Evolutionary conservation across 1,139 yeast genomes (phyloP).

Genomic region (Suhomyces anneliseae): DNA sequence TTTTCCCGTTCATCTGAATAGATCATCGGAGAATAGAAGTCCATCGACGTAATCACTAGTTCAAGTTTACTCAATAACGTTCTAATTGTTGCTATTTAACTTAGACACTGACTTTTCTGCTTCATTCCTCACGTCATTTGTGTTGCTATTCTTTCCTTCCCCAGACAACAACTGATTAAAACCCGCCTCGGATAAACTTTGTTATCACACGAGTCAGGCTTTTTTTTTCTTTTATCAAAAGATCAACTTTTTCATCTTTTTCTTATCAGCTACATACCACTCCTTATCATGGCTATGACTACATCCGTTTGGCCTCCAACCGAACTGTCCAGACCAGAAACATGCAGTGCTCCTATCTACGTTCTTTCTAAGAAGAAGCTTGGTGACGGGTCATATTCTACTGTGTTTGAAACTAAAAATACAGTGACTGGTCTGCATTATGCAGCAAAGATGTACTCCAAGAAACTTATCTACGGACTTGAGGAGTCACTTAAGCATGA

Average conservation of each 20-base stretch:
- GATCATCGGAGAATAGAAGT: background rate
- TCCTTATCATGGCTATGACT: too few species aligned
- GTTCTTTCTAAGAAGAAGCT: conserved; percentile 29
- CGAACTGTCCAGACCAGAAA: conserved; percentile 13
- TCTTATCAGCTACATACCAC: too few species aligned
- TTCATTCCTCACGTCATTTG: too few species aligned
- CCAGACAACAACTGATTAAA: too few species aligned
- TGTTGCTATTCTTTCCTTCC: too few species aligned
- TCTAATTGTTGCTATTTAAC: too few species aligned
- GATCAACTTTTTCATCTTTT: too few species aligned
- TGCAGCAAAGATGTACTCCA: conserved; percentile 41
- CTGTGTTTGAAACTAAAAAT: conserved; percentile 41
- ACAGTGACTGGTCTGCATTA: conserved; percentile 32
- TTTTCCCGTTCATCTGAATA: conserved; percentile 4
- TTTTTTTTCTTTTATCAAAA: too few species aligned
- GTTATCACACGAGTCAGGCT: background rate
- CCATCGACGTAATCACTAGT: background rate
- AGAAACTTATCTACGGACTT: conserved; percentile 35
- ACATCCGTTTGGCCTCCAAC: conserved; percentile 20
- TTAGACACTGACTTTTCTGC: too few species aligned
- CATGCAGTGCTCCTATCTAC: conserved; percentile 24
- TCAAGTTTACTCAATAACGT: too few species aligned
- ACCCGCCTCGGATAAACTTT: too few species aligned
- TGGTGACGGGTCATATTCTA: conserved; percentile 42
- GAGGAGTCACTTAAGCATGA: conserved; percentile 51